A percentile compares a stretch with the other conserved stretches of the same genome.
Conservation (phyloP, 257 asterid genomes). For the Plectranthus barbatus region DNA sequence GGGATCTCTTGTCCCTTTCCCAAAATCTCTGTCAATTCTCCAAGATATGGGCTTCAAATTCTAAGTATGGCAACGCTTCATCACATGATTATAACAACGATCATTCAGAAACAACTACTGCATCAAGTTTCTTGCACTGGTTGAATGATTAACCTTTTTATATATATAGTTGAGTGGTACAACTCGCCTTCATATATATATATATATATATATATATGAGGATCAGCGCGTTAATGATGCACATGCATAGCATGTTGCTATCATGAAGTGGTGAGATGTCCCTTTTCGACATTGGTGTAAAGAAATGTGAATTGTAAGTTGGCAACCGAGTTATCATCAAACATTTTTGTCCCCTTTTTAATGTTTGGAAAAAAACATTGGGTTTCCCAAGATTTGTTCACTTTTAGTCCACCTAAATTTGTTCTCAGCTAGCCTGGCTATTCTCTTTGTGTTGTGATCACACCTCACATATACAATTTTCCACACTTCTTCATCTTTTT, state of each 20-base stretch:
- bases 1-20: constrained; percentile 42
- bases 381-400: constrained; percentile 27
- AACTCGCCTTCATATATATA: too few relatives aligned
- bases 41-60: constrained; percentile 35
- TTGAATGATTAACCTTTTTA: not conserved
- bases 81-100: constrained; percentile 17
- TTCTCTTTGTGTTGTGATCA: constrained; percentile 13
- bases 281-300: constrained; percentile 41
- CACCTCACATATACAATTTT: constrained; percentile 10
- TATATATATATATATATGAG: too few relatives aligned
- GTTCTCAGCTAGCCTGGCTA: constrained; percentile 20
- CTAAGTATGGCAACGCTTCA: constrained; percentile 28
- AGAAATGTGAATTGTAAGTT: constrained; percentile 11
- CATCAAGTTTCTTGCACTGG: constrained; percentile 25
- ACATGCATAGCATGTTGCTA: constrained; percentile 26
- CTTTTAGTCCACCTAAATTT: constrained; percentile 22
- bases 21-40: constrained; percentile 29
- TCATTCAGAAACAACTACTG: constrained; percentile 9
- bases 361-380: constrained; percentile 22
- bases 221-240: not conserved
- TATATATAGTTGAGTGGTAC: not conserved
- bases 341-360: constrained; percentile 26
- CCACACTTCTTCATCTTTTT: not conserved
- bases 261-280: constrained; percentile 40
- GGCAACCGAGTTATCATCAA: constrained; percentile 21